phyloP scores from a whole-genome alignment of 1,284 basidiomycete genomes.

The Rhodofomes roseus region DNA sequence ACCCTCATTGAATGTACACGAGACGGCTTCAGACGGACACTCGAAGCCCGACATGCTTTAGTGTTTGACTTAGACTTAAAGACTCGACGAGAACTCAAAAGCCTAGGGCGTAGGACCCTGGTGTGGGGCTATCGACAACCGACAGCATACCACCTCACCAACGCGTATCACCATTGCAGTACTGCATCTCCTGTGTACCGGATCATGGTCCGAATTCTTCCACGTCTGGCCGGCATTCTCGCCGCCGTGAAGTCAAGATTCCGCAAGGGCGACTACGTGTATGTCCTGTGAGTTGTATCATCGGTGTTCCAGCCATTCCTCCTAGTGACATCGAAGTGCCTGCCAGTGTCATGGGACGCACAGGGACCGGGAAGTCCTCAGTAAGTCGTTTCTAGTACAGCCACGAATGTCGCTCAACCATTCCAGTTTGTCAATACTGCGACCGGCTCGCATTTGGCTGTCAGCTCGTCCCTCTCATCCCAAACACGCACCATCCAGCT shows the following conservation, averaged over 20 bases:
- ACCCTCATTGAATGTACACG: too few species aligned
- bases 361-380: slow-evolving; percentile 3
- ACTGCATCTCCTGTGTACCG: not conserved
- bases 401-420: not conserved
- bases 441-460: slow-evolving; percentile 10
- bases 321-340: not conserved
- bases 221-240: not conserved
- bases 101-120: too few species aligned
- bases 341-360: slow-evolving; percentile 2
- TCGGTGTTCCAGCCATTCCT: not conserved
- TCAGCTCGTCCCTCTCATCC: slow-evolving; percentile 9
- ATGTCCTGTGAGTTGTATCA: not conserved
- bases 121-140: too few species aligned
- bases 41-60: too few species aligned
- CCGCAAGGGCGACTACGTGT: not conserved
- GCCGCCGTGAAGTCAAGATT: not conserved
- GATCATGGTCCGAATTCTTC: not conserved
- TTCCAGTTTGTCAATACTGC: slow-evolving; percentile 15
- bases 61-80: too few species aligned
- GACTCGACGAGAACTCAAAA: too few species aligned
- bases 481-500: slow-evolving; percentile 19
- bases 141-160: too few species aligned
- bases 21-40: too few species aligned
- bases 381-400: not conserved
- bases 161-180: too few species aligned